Percentiles rank a stretch among this genome's conserved stretches.
These are phyloP conservation scores for Leishmania tarentolae DNA, from an alignment of 208 protist species.

Conservation along the genomic window DNA sequence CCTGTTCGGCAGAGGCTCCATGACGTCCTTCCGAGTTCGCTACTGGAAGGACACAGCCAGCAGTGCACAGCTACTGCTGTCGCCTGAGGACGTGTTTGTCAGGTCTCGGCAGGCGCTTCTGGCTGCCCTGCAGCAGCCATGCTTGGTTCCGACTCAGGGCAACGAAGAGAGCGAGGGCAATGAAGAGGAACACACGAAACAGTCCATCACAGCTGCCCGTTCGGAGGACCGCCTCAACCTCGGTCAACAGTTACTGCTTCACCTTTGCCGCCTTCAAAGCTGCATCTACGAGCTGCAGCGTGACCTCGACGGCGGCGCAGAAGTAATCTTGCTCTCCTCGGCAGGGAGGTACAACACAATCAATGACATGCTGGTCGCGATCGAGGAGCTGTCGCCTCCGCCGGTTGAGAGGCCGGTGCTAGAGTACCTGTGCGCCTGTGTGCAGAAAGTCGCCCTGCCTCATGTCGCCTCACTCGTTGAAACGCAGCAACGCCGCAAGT, in stretches of 20 bases:
- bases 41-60: conserved; percentile 47
- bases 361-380: conserved; percentile 60
- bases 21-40: conserved; percentile 65
- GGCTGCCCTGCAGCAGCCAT: conserved; percentile 28
- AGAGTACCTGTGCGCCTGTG: conserved; percentile 31
- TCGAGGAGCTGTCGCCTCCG: conserved; percentile 45
- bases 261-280: conserved; percentile 72
- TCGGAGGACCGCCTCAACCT: conserved; percentile 37
- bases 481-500: conserved; percentile 36
- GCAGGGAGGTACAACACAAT: conserved; percentile 71
- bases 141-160: conserved; percentile 6
- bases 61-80: conserved; percentile 36
- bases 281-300: conserved; percentile 66
- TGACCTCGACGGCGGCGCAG: conserved; percentile 70
- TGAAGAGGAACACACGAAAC: conserved; percentile 25
- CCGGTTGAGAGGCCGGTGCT: neutral
- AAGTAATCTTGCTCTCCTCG: conserved; percentile 63
- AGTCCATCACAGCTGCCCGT: neutral
- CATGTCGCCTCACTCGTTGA: conserved; percentile 46
- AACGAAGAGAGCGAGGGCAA: conserved; percentile 18
- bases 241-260: conserved; percentile 64
- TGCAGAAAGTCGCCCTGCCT: conserved; percentile 48
- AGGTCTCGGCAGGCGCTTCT: conserved; percentile 13
- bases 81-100: conserved; percentile 29
- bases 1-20: conserved; percentile 61